These are phyloP conservation scores for Herpetospermum pedunculosum DNA, from an alignment of 306 rosid species.

Conservation along the genomic window DNA sequence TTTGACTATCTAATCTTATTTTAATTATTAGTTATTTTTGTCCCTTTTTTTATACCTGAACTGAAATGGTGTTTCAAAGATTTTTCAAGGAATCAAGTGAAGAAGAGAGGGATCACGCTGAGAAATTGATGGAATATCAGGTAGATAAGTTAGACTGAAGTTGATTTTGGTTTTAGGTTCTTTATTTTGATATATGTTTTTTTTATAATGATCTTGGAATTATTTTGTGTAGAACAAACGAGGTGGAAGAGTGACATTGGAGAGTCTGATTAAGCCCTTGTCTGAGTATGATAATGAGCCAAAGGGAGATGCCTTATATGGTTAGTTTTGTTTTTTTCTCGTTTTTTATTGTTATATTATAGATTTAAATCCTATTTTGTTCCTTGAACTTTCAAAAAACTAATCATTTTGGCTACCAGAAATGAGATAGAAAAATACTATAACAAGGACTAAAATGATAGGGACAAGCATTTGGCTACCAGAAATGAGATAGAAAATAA, in stretches of 20 bases:
- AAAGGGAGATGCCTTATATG: constrained; percentile 68
- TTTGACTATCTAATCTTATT: neutral
- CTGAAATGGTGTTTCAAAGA: constrained; percentile 18
- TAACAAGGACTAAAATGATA: too few species aligned
- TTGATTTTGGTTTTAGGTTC: neutral
- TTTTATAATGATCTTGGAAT: neutral
- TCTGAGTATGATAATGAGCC: constrained; percentile 52
- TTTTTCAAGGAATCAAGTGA: constrained; percentile 88
- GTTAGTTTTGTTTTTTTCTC: constrained; percentile 20
- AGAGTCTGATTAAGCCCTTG: constrained; percentile 53
- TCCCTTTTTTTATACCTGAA: neutral
- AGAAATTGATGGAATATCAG: constrained; percentile 93
- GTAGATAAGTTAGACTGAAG: constrained; percentile 11
- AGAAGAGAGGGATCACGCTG: constrained; percentile 89
- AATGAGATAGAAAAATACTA: too few species aligned
- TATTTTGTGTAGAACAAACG: constrained; percentile 47
- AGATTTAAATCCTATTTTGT: too few species aligned
- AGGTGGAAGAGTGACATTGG: constrained; percentile 83
- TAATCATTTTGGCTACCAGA: too few species aligned
- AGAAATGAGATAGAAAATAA: too few species aligned
- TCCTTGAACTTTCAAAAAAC: too few species aligned
- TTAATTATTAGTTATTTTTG: neutral
- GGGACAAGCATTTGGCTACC: too few species aligned
- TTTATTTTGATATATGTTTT: neutral
- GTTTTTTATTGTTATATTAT: neutral